A percentile compares a stretch with the other conserved stretches of the same genome.
Conservation (phyloP, 1,284 basidiomycete species). For the Cutaneotrichosporon cutaneum region DNA sequence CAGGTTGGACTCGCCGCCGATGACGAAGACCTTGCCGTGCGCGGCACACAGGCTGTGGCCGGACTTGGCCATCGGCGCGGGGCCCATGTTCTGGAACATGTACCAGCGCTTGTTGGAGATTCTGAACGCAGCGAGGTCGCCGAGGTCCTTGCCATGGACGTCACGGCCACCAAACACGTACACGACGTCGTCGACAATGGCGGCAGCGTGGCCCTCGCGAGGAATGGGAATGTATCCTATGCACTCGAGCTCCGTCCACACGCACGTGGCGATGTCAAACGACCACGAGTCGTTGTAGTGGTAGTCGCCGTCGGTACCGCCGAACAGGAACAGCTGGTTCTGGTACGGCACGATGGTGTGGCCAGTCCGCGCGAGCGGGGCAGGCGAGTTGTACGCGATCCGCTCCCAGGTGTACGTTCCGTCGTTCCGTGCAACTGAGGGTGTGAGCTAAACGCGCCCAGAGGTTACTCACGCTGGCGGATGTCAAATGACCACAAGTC, state of each 20-base stretch:
- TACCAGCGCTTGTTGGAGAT: constrained; percentile 86
- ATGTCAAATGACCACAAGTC: constrained; percentile 98
- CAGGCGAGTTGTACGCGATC: constrained; percentile 18
- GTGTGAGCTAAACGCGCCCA: constrained; percentile 10
- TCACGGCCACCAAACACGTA: constrained; percentile 98
- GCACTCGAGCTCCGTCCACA: constrained; percentile 91
- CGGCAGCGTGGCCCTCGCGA: constrained; percentile 93
- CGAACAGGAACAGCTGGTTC: constrained; percentile 90
- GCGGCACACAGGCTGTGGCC: constrained; percentile 94
- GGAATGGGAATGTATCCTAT: constrained; percentile 97
- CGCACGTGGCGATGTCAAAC: constrained; percentile 77
- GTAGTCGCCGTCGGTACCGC: constrained; percentile 95
- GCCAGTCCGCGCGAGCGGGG: constrained; percentile 67
- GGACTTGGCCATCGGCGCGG: constrained; percentile 81
- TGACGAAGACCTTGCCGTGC: constrained; percentile 82
- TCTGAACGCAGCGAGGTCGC: constrained; percentile 95
- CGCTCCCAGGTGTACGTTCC: constrained; percentile 67
- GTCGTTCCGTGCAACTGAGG: constrained; percentile 18
- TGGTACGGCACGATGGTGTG: constrained; percentile 85
- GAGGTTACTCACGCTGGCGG: constrained; percentile 69
- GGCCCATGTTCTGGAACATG: constrained; percentile 99
- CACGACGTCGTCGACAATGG: constrained; percentile 95
- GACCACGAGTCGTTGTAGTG: constrained; percentile 99
- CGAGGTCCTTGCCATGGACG: constrained; percentile 93
- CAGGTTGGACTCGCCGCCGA: constrained; percentile 81